phyloP scores from a whole-genome alignment of 2,329 filamentous ascomycete species.

The Exophiala aquamarina region DNA sequence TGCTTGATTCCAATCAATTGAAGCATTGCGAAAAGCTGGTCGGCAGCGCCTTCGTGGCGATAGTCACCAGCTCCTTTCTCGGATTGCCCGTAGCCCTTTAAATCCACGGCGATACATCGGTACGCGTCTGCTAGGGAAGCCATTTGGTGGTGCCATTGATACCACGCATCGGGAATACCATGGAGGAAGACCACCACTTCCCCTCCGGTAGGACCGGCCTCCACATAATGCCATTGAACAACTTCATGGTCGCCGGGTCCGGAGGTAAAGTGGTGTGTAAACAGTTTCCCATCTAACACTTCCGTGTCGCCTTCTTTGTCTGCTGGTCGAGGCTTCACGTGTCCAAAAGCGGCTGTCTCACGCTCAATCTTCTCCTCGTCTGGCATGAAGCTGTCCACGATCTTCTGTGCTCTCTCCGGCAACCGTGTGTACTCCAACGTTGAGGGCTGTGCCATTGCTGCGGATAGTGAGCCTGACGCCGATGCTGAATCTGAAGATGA shows the following conservation, averaged over 20 bases:
- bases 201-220: conserved; percentile 3
- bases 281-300: conserved; percentile 2
- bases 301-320: conserved; percentile 13
- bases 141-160: conserved; percentile 16
- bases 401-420: conserved; percentile 2
- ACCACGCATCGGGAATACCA: conserved; percentile 15
- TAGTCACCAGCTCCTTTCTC: conserved; percentile 13
- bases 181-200: conserved; percentile 16
- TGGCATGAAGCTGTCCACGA: conserved; percentile 3
- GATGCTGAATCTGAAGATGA: too few species aligned
- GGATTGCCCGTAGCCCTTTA: conserved; percentile 17
- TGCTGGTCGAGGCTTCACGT: not conserved
- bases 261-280: conserved; percentile 12
- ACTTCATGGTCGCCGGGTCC: conserved; percentile 7
- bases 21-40: conserved; percentile 10
- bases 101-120: conserved; percentile 9
- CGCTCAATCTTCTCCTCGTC: not conserved
- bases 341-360: conserved; percentile 5
- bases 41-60: conserved; percentile 10
- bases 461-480: too few species aligned
- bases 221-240: conserved; percentile 10
- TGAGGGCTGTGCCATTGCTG: too few species aligned
- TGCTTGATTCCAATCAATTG: conserved; percentile 1
- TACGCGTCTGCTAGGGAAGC: not conserved
- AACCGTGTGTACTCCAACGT: too few species aligned